Base-by-base conservation (phyloP, 2,329 filamentous ascomycete species). In the Lecanicillium sp. region DNA sequence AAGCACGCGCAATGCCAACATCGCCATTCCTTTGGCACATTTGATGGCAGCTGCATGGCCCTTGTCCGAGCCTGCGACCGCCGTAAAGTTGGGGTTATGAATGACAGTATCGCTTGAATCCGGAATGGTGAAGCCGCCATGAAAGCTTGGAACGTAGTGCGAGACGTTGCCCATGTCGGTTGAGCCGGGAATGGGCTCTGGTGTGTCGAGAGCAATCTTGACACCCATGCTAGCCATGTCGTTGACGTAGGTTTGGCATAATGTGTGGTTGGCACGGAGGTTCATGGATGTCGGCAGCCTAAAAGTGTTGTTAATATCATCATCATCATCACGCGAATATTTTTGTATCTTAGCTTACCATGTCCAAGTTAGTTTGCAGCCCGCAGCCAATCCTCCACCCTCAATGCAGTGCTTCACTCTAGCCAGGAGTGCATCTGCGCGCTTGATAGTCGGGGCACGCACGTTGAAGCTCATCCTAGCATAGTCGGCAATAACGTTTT, bases 161-260 rank as follows among this genome's bases (percentile, higher is more conserved):
- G 57, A 60, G 25, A 69, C 64, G 33, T 69, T 69, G 8, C 65
- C 64, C 64, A 66, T 65, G 48, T 68, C 64, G 0, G 65, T 65
- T 1, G 64, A 66, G 4, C 45, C 51, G 9, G 45, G 45, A 39
- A 64, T 45, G 1, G 60, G 51, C 33, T 60, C 56, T 3, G 61
- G 55, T 30, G 62, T 54, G 13, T 43, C 33, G 15, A 47, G 19
- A 12, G 61, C 43, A 6, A 63, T 52, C 9, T 58, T 58, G 28
- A 56, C 54, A 6, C 52, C 58, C n/a, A 62, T 50, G 0, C 37
- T 35, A 9, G 48, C 52, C 65, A 68, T 69, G 31, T 62, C 57
- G 3, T 54, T 42, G 11, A 57, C 53, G 35, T 67, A 69, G 4
- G 48, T 45, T 35, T 55, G 51, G 42, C 64, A 66, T 0, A 70